Evolutionary conservation across 2,329 filamentous ascomycete genomes (phyloP).

Genomic region (Arthrobotrys entomopaga): DNA sequence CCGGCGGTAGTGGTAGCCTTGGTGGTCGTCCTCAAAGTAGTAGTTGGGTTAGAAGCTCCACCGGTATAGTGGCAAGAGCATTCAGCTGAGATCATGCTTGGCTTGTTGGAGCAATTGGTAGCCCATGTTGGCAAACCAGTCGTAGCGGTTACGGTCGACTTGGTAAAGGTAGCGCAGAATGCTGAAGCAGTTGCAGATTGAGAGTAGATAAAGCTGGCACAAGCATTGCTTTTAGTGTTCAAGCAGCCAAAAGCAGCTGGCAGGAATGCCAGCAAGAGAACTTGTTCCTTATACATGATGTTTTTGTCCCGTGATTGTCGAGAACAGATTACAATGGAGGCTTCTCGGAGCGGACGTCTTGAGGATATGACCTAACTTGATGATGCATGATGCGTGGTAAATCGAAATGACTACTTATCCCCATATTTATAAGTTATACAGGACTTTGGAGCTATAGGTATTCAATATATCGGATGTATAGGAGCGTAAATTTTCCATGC

Average conservation of each 20-base stretch:
- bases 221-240: slow-evolving; percentile 59
- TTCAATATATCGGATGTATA: slow-evolving; percentile 1
- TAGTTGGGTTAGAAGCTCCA: slow-evolving; percentile 27
- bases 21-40: slow-evolving; percentile 30
- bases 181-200: slow-evolving; percentile 60
- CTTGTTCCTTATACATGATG: slow-evolving; percentile 42
- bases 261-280: slow-evolving; percentile 57
- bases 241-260: slow-evolving; percentile 60
- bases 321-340: background rate
- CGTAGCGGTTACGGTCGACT: slow-evolving; percentile 54
- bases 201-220: slow-evolving; percentile 61
- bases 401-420: background rate
- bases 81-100: slow-evolving; percentile 47
- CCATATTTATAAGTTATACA: slow-evolving; percentile 12
- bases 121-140: slow-evolving; percentile 63
- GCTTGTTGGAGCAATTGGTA: slow-evolving; percentile 61
- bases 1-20: slow-evolving; percentile 8
- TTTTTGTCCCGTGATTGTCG: background rate
- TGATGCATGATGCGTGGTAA: background rate
- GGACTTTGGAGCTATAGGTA: background rate
- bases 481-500: slow-evolving; percentile 19
- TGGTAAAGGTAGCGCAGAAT: slow-evolving; percentile 61
- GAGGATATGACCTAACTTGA: background rate
- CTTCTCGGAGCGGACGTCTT: background rate
- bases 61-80: slow-evolving; percentile 44